phyloP scores from a whole-genome alignment of 2,329 filamentous ascomycete genomes.

The Cadophora luteo-olivacea region DNA sequence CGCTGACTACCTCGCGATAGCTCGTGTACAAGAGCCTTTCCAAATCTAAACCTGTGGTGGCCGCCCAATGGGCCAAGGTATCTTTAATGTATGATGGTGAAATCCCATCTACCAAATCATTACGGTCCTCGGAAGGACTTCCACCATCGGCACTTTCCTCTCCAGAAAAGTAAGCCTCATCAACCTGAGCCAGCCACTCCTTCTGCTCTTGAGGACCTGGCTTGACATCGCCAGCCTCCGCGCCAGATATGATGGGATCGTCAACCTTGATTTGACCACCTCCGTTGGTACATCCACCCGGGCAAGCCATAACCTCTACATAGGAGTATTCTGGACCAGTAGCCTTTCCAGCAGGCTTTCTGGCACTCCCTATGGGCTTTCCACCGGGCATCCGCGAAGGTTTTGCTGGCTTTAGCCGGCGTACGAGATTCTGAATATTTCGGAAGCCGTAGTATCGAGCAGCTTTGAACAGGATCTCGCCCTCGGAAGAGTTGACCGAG shows the following conservation, averaged over 20 bases:
- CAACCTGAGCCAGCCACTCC: conserved; percentile 80
- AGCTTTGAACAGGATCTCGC: conserved; percentile 72
- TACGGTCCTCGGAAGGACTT: conserved; percentile 39
- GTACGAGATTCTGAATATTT: conserved; percentile 97
- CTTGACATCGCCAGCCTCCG: conserved; percentile 57
- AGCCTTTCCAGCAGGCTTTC: conserved; percentile 57
- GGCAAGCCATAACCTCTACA: conserved; percentile 98
- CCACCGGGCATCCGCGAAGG: conserved; percentile 82
- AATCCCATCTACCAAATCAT: conserved; percentile 66
- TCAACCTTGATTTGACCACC: conserved; percentile 94
- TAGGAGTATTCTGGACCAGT: conserved; percentile 77
- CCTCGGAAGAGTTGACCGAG: conserved; percentile 63
- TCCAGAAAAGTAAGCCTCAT: conserved; percentile 88
- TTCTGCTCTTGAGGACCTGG: conserved; percentile 82
- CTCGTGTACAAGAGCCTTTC: conserved; percentile 82
- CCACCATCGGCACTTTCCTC: conserved; percentile 56
- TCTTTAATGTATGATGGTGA: conserved; percentile 69
- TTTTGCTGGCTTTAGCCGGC: conserved; percentile 83
- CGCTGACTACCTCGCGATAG: conserved; percentile 91
- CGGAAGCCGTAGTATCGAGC: conserved; percentile 97
- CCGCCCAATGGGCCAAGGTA: conserved; percentile 78
- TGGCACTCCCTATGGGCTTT: conserved; percentile 62
- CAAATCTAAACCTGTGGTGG: conserved; percentile 71
- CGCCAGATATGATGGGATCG: conserved; percentile 68
- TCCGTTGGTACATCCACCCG: conserved; percentile 97